A percentile compares a stretch with the other conserved stretches of the same genome.
phyloP scores from a whole-genome alignment of 1,284 basidiomycete species.

The Ceratorhiza oryzae-sativae region DNA sequence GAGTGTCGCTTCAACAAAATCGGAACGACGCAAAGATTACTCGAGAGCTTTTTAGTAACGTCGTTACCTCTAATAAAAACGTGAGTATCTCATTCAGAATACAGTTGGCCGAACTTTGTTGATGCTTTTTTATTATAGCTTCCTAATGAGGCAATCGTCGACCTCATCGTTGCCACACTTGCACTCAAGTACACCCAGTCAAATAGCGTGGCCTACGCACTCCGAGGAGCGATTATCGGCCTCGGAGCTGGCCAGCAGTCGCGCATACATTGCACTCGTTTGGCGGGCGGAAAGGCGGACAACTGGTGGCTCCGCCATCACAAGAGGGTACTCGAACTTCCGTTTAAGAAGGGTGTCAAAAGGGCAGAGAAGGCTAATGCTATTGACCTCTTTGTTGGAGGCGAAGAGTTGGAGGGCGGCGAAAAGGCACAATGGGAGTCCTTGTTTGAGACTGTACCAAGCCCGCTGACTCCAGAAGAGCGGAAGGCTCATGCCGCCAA shows the following conservation, averaged over 20 bases:
- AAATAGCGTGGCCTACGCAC: conserved; percentile 97
- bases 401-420: conserved; percentile 83
- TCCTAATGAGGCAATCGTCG: conserved; percentile 74
- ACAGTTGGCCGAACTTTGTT: no score
- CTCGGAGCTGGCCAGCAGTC: conserved; percentile 98
- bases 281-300: conserved; percentile 98
- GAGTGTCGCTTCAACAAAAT: conserved; percentile 88
- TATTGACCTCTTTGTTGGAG: conserved; percentile 95
- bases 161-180: conserved; percentile 93
- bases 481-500: conserved; percentile 73
- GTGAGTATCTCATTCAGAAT: conserved; percentile 54
- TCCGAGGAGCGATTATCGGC: conserved; percentile 91
- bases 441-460: conserved; percentile 80
- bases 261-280: conserved; percentile 98
- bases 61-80: conserved; percentile 89
- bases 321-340: conserved; percentile 86
- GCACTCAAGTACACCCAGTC: conserved; percentile 99
- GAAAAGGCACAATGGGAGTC: conserved; percentile 94
- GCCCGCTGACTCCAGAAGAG: conserved; percentile 74
- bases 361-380: conserved; percentile 98
- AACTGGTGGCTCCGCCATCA: conserved; percentile 99
- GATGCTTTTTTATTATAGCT: conserved; percentile 57
- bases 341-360: conserved; percentile 98
- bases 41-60: conserved; percentile 79
- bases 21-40: conserved; percentile 94